These are phyloP conservation scores for Penicillium sp. DNA, from an alignment of 2,329 filamentous ascomycete genomes.

Conservation along the genomic window DNA sequence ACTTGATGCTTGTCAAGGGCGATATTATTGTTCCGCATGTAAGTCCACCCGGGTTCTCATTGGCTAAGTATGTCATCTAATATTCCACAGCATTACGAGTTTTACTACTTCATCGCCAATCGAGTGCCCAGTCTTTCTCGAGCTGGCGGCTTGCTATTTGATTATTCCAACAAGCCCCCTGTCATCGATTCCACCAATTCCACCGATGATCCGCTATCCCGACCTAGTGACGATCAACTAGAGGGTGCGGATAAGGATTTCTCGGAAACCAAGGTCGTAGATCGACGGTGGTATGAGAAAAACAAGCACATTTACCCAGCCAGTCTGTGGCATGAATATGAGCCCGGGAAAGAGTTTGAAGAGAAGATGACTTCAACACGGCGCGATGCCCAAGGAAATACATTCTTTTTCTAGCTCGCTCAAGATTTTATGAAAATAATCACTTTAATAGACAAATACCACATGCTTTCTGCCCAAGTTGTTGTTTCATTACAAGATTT, in stretches of 20 bases:
- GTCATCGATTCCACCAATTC: slow-evolving; percentile 30
- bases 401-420: slow-evolving; percentile 70
- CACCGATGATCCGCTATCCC: slow-evolving; percentile 42
- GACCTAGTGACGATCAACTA: slow-evolving; percentile 54
- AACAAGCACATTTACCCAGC: slow-evolving; percentile 99
- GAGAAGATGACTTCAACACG: slow-evolving; percentile 65
- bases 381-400: slow-evolving; percentile 83
- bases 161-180: slow-evolving; percentile 59
- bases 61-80: neutral
- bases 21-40: slow-evolving; percentile 93
- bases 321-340: slow-evolving; percentile 93
- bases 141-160: slow-evolving; percentile 74
- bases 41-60: slow-evolving; percentile 42
- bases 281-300: slow-evolving; percentile 92
- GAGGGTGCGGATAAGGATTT: slow-evolving; percentile 80
- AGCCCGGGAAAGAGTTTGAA: slow-evolving; percentile 75
- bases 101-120: slow-evolving; percentile 96
- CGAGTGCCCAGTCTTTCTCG: slow-evolving; percentile 61
- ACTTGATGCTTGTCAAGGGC: slow-evolving; percentile 87
- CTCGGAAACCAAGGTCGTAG: slow-evolving; percentile 84
- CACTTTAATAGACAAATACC: slow-evolving; percentile 12
- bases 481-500: neutral
- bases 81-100: slow-evolving; percentile 77
- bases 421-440: slow-evolving; percentile 9
- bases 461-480: neutral